Percentiles rank a stretch among this genome's conserved stretches.
Evolutionary conservation across 2,329 filamentous ascomycete species (phyloP).

Genomic region (Nemania diffusa): DNA sequence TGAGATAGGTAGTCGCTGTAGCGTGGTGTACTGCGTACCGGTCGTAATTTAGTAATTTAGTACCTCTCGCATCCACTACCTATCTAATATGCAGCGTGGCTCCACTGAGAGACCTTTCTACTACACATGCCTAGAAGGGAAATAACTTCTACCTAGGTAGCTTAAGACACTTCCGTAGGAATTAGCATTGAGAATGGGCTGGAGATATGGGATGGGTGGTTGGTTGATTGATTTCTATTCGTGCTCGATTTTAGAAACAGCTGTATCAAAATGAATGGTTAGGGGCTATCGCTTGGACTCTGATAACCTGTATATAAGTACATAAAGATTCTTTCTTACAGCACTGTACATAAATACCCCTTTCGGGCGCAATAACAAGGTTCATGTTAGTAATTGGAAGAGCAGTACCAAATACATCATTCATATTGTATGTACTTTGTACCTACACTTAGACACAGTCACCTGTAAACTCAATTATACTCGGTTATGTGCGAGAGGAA

Average conservation of each 20-base stretch:
- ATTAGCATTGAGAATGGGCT: background rate
- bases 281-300: background rate
- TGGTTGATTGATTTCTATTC: background rate
- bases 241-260: background rate
- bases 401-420: background rate
- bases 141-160: background rate
- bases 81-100: conserved; percentile 28
- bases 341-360: background rate
- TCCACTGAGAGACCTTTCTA: conserved; percentile 23
- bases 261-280: background rate
- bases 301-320: too few relatives aligned
- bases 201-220: background rate
- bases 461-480: background rate
- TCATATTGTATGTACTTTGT: background rate
- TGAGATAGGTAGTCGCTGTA: background rate
- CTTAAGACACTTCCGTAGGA: background rate
- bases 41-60: background rate
- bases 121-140: background rate
- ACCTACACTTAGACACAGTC: background rate
- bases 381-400: background rate
- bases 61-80: conserved; percentile 19
- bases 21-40: background rate
- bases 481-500: background rate
- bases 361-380: background rate
- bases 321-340: background rate